Base-by-base conservation (phyloP, 495 filamentous ascomycete species). In the Xylaria bambusicola region DNA sequence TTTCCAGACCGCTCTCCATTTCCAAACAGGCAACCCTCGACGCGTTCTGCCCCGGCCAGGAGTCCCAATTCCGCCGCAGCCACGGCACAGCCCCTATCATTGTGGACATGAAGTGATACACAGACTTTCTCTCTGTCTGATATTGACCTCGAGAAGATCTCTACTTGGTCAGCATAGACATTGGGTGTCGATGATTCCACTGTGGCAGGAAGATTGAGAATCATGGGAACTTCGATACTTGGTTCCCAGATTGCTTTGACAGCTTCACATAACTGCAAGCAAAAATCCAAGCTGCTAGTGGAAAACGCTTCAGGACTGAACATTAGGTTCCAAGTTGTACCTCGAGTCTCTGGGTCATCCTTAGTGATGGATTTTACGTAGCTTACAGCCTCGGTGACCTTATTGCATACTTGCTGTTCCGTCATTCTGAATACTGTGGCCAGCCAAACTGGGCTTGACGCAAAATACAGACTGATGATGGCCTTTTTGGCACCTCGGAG, bases 251-350 rank as follows among this genome's bases (percentile, higher is more conserved):
- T 89, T 10, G 75, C 84, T 78, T 93, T 93, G 29, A 93, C 90
- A 24, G 90, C 90, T 67, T 92, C 86, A 63, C 90, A 94, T 24
- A 94, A 82, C 69, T 84, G 72, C 13, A 93, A 74, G 5, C 85
- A 86, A 69, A 84, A 94, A 10, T 90, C 88, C 8, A 86, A 83
- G 47, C 85, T 79, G n/a, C 87, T 87, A 69, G 92, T 89, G 2
- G 87, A 90, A 75, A 94, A 94, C 4, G 87, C 90, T 77, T 94
- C 90, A 4, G 90, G 90, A 10, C 86, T 90, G 75, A 93, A 94
- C 68, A 93, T 89, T 61, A 87, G 91, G 24, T 85, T 83, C 90
- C 90, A 94, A 69, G 90, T 81, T n/a, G 90, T 91, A 7, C 70
- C 82, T 1, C 75, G 71, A 27, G 78, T 80, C 15, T 77, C 71